A percentile compares a stretch with the other conserved stretches of the same genome.
These are phyloP conservation scores for Chaetoceros muelleri DNA, from an alignment of 108 stramenopile genomes.

Conservation along the genomic window DNA sequence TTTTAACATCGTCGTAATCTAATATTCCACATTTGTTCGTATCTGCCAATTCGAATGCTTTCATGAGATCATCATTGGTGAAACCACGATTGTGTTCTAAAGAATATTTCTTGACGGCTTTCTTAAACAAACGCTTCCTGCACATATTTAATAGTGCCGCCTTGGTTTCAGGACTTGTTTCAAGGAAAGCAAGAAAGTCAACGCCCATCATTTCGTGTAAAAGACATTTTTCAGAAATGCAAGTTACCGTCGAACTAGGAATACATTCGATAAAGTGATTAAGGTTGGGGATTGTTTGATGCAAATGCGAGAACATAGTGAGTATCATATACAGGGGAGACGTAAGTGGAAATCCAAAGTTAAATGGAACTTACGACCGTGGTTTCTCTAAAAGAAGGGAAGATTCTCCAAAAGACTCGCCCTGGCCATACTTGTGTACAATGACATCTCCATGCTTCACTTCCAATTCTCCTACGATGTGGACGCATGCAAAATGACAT, in stretches of 20 bases:
- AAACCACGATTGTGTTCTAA: slow-evolving; percentile 38
- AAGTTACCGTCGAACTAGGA: slow-evolving; percentile 46
- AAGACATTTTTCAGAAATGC: slow-evolving; percentile 34
- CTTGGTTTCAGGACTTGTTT: slow-evolving; percentile 40
- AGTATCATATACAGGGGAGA: background rate
- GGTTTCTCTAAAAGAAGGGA: slow-evolving; percentile 48
- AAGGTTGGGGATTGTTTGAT: background rate
- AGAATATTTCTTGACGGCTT: slow-evolving; percentile 48
- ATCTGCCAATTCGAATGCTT: slow-evolving; percentile 56
- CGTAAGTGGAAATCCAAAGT: background rate
- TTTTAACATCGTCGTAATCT: slow-evolving; percentile 35
- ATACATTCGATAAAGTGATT: background rate
- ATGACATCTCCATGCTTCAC: slow-evolving; percentile 31
- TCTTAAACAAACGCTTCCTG: slow-evolving; percentile 45
- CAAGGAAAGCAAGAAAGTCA: slow-evolving; percentile 48
- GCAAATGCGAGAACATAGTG: background rate
- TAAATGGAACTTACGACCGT: slow-evolving; percentile 26
- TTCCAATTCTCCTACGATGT: too few relatives aligned
- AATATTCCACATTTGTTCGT: slow-evolving; percentile 36
- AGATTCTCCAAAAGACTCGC: slow-evolving; percentile 67
- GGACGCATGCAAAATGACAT: too few relatives aligned
- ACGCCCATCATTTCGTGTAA: slow-evolving; percentile 53
- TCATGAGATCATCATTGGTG: slow-evolving; percentile 37
- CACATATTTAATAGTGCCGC: slow-evolving; percentile 47
- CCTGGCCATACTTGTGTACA: slow-evolving; percentile 38